Conservation (phyloP, 2,329 filamentous ascomycete species). For the Penicillium oxalicum region DNA sequence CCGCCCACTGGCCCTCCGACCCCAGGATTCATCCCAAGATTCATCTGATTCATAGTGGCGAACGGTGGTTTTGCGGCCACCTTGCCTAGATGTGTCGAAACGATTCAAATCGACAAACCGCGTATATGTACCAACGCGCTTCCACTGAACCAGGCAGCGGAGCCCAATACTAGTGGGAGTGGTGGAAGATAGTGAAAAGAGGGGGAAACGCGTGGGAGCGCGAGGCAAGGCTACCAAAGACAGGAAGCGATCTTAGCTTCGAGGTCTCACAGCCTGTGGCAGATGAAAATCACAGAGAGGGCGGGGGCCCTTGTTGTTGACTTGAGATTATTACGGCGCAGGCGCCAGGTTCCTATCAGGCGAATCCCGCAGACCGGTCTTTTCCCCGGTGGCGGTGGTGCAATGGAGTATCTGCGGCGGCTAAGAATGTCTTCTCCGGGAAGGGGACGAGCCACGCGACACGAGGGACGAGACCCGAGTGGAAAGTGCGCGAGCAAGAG, state of each 20-base stretch:
- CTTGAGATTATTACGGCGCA: background rate
- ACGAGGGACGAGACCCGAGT: constrained; percentile 11
- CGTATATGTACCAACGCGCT: constrained; percentile 23
- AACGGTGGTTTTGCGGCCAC: constrained; percentile 30
- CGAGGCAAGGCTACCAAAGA: constrained; percentile 4
- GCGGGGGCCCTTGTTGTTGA: too few species aligned
- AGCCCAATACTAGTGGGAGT: constrained; percentile 24
- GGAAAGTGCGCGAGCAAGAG: constrained; percentile 11
- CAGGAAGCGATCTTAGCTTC: constrained; percentile 18
- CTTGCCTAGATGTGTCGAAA: constrained; percentile 26
- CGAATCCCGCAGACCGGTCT: constrained; percentile 3
- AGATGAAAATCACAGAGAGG: too few species aligned
- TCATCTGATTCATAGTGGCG: constrained; percentile 51
- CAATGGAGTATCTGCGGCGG: constrained; percentile 10
- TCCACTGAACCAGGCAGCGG: constrained; percentile 28
- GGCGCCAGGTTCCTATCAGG: constrained; percentile 1
- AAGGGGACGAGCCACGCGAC: constrained; percentile 15
- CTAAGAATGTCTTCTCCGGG: constrained; percentile 8
- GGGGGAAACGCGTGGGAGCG: constrained; percentile 9
- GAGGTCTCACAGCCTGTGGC: background rate
- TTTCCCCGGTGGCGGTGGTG: constrained; percentile 1
- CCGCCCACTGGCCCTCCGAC: constrained; percentile 52
- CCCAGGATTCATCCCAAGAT: constrained; percentile 53
- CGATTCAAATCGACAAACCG: constrained; percentile 22
- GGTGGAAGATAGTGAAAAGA: constrained; percentile 1